Evolutionary conservation across 768 basidiomycete genomes (phyloP).

Genomic region (Amanita brunnescens): DNA sequence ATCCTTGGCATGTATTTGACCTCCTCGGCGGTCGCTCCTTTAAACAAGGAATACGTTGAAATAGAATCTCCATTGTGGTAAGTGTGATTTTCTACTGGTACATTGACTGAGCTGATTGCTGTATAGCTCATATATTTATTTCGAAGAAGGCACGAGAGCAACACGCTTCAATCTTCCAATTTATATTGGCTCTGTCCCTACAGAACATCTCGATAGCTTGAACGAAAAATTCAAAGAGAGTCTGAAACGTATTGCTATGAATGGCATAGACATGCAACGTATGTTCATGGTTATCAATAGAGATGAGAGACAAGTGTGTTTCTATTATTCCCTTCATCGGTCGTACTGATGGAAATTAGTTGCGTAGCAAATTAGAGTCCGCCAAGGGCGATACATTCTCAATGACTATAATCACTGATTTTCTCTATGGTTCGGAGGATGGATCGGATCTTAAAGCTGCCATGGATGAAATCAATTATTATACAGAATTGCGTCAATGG

Average conservation of each 20-base stretch:
- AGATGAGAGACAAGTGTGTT: slow-evolving; percentile 74
- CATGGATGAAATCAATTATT: slow-evolving; percentile 75
- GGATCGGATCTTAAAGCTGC: slow-evolving; percentile 68
- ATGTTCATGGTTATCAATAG: slow-evolving; percentile 82
- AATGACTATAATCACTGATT: slow-evolving; percentile 67
- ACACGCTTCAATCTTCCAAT: slow-evolving; percentile 66
- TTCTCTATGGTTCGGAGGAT: slow-evolving; percentile 77
- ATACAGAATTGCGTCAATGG: slow-evolving; percentile 62
- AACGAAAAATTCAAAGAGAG: slow-evolving; percentile 58
- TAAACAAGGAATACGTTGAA: slow-evolving; percentile 91
- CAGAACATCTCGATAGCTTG: slow-evolving; percentile 69
- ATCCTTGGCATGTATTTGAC: slow-evolving; percentile 84
- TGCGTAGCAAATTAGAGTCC: slow-evolving; percentile 79
- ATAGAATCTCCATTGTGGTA: slow-evolving; percentile 85
- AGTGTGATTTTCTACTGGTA: slow-evolving; percentile 11
- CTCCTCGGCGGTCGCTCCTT: slow-evolving; percentile 69
- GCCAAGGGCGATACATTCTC: slow-evolving; percentile 77
- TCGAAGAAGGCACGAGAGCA: slow-evolving; percentile 69
- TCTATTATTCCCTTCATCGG: not conserved
- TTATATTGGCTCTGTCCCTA: slow-evolving; percentile 78
- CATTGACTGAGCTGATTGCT: slow-evolving; percentile 4
- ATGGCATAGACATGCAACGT: slow-evolving; percentile 84
- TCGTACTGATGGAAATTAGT: slow-evolving; percentile 28
- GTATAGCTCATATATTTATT: slow-evolving; percentile 74
- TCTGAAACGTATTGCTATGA: slow-evolving; percentile 56